A percentile compares a stretch with the other conserved stretches of the same genome.
phyloP scores from a whole-genome alignment of 1,139 yeast species.

The Waltiozyma sp. region DNA sequence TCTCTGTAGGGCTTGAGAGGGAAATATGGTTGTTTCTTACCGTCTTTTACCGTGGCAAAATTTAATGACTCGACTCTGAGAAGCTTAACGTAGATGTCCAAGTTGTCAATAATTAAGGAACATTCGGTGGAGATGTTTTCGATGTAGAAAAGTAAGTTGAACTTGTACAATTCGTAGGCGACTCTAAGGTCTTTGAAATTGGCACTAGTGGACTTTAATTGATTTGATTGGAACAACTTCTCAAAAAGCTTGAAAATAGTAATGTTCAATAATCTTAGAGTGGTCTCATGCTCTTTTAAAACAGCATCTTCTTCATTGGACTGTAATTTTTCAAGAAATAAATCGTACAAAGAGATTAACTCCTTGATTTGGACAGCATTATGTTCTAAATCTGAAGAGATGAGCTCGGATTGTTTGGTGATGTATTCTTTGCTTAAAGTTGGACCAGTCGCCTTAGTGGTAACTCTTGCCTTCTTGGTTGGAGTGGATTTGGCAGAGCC shows the following conservation, averaged over 20 bases:
- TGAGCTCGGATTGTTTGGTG: constrained; percentile 4
- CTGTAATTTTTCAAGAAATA: constrained; percentile 13
- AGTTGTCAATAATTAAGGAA: constrained; percentile 38
- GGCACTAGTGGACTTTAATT: constrained; percentile 37
- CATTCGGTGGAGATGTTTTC: constrained; percentile 24
- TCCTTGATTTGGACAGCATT: constrained; percentile 3
- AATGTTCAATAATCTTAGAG: constrained; percentile 40
- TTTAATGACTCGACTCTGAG: constrained; percentile 48
- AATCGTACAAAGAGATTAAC: constrained; percentile 5
- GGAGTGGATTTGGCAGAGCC: background rate
- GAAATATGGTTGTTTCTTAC: constrained; percentile 41
- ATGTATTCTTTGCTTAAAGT: constrained; percentile 10
- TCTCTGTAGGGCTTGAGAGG: constrained; percentile 45
- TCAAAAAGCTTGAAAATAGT: constrained; percentile 48
- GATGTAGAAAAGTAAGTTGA: constrained; percentile 32
- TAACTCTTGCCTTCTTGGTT: constrained; percentile 5
- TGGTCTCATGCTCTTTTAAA: constrained; percentile 9
- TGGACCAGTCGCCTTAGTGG: background rate
- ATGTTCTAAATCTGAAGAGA: constrained; percentile 4
- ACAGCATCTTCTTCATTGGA: constrained; percentile 10
- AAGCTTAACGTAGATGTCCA: constrained; percentile 54
- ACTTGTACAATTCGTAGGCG: constrained; percentile 48
- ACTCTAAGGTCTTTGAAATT: constrained; percentile 54
- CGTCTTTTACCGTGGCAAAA: constrained; percentile 34
- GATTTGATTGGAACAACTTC: constrained; percentile 37